Evolutionary conservation across 139 green algal genomes (phyloP), one percentile per base, ranked within the genome.

Genomic region (Chloropicon primus): DNA sequence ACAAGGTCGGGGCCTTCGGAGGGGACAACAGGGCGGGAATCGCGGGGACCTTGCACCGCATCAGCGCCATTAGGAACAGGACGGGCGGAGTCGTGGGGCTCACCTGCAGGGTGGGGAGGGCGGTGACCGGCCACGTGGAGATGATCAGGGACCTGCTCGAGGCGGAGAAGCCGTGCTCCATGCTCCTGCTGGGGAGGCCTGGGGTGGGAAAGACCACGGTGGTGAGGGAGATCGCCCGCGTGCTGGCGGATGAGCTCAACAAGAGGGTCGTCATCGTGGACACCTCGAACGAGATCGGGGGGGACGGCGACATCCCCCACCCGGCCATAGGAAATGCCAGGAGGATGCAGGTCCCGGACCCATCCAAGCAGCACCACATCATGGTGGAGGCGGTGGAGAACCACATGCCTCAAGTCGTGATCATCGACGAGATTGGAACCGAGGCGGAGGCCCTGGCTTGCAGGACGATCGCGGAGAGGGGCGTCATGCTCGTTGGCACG

Each of bases 311-410:
- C 73, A 86, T 99, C 27, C 94, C 95, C 0, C 95, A 99, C 83
- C 85, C 85, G 1, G 95, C 91, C 62, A 98, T 98, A 78, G 94
- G 94, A 10, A 78, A 82, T 25, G 94, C 94, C 0, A 86, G 94
- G 2, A 86, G 94, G 28, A 98, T 98, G 94, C 93, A 97, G 83
- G 93, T 96, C n/a, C 85, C 92, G 0, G 89, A 97, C 75, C 87
- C 90, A 0, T 82, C 80, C n/a, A 73, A 89, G 81, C 95, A 99
- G 87, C 93, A 97, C 85, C 80, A 81, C 23, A 85, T 98, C 77
- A 98, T 98, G 94, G 92, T 98, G 22, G 94, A 98, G 88, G 94
- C 94, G 1, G 94, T 98, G 27, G 92, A 98, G 86, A 98, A 98
- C 85, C 94, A 98, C 87, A 97, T 94, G 89, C 92, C 92, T 21